Percentiles rank a stretch among this genome's conserved stretches.
phyloP scores from a whole-genome alignment of 306 rosid genomes.

The Prosopis cineraria region DNA sequence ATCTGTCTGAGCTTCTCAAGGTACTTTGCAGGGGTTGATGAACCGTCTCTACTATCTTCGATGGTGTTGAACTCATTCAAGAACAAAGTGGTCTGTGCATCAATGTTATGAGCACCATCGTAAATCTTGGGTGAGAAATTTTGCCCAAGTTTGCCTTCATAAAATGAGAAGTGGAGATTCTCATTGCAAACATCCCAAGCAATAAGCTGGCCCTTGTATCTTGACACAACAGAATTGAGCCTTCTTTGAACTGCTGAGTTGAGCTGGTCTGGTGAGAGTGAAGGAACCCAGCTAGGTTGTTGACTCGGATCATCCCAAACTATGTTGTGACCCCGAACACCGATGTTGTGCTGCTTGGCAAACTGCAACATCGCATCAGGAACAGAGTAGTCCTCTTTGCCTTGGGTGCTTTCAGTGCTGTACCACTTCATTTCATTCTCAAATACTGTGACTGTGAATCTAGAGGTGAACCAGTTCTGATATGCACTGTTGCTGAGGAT shows the following conservation, averaged over 20 bases:
- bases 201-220: conserved; percentile 61
- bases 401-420: conserved; percentile 45
- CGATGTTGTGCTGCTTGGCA: conserved; percentile 44
- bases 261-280: conserved; percentile 44
- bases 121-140: conserved; percentile 41
- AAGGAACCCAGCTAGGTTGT: conserved; percentile 57
- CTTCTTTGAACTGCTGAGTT: conserved; percentile 43
- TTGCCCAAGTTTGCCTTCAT: conserved; percentile 50
- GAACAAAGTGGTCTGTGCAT: conserved; percentile 50
- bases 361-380: conserved; percentile 65
- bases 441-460: conserved; percentile 66
- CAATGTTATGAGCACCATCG: conserved; percentile 46
- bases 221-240: conserved; percentile 47
- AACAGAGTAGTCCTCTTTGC: conserved; percentile 46
- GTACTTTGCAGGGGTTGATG: conserved; percentile 50
- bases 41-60: conserved; percentile 53
- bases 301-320: conserved; percentile 63
- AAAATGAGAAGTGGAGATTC: conserved; percentile 60
- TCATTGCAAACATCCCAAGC: conserved; percentile 89
- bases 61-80: conserved; percentile 72
- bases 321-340: conserved; percentile 74
- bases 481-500: conserved; percentile 58
- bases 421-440: conserved; percentile 90
- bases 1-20: conserved; percentile 54
- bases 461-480: conserved; percentile 64